Evolutionary conservation across 352 stramenopile species (phyloP), one percentile per base, ranked within the genome.

Genomic region (Phytophthora sojae): DNA sequence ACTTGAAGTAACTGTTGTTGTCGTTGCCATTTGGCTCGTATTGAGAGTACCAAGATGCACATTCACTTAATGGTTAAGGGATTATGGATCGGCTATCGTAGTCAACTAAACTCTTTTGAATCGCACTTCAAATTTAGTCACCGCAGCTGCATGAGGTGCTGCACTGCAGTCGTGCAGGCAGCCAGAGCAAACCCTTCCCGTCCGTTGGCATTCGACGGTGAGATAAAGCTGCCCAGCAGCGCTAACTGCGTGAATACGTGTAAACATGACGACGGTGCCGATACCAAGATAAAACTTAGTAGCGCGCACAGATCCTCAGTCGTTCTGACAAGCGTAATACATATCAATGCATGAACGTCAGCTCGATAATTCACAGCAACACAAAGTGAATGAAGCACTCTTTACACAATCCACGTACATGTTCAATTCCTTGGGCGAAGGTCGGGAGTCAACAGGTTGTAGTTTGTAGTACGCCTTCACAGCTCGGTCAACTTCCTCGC

Each of bases 181-280:
- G 84, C 81, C 59, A 92, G 59, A 0, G 82, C 84, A 55, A 90
- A 92, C 0, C 82, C 80, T 26, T 83, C 70, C 32, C 79, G 79
- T 6, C 84, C 79, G 14, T 68, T 71, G 9, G 47, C 57, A n/a
- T 57, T 69, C 53, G 50, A 65, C 53, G 67, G 57, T 30, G 81
- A 70, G 51, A 81, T 72, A 60, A 85, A 91, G 64, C 83, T 83
- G 14, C 84, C 79, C 1, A 94, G 61, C 19, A 94, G 64, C 30
- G 77, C 82, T 8, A 94, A 67, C 51, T 92, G 86, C 8, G 86
- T 89, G 57, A 81, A 85, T 23, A 83, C 50, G 51, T 90, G 84
- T 8, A 71, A 61, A 21, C 80, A 85, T 2, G 73, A 75, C 7
- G 73, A 77, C 8, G 82, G 81, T 9, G 86, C 72, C 4, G 81